Percentiles rank a stretch among this genome's conserved stretches.
phyloP scores from a whole-genome alignment of 345 rosid species.

The Camelina neglecta region DNA sequence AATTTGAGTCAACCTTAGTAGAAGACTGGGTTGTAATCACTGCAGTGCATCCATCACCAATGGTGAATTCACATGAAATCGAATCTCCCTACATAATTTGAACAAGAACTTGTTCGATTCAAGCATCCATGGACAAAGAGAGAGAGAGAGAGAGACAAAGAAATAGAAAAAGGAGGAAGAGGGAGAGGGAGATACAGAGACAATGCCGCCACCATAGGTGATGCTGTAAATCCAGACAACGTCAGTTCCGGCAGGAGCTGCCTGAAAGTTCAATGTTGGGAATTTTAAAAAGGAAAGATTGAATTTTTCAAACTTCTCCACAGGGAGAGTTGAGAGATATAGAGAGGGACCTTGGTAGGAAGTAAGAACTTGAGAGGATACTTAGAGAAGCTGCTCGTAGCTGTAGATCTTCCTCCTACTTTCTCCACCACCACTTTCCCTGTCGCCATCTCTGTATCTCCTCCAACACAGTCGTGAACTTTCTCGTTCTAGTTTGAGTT shows the following conservation, averaged over 20 bases:
- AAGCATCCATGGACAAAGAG: background rate
- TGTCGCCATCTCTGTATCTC: constrained; percentile 47
- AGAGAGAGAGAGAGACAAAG: background rate
- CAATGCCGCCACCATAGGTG: constrained; percentile 95
- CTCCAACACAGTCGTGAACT: background rate
- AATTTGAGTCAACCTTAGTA: constrained; percentile 62
- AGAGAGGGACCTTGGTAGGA: constrained; percentile 63
- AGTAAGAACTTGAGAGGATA: constrained; percentile 93
- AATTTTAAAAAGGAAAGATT: background rate
- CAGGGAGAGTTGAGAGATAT: background rate
- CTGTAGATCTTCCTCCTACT: constrained; percentile 72
- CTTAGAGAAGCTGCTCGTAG: constrained; percentile 73
- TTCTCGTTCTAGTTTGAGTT: background rate
- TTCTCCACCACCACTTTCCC: constrained; percentile 74
- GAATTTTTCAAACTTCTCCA: background rate
- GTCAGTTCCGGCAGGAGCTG: constrained; percentile 70
- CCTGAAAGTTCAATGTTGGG: constrained; percentile 53
- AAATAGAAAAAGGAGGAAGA: background rate
- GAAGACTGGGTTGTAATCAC: constrained; percentile 91
- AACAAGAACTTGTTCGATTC: constrained; percentile 10
- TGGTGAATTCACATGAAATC: constrained; percentile 64
- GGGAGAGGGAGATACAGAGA: constrained; percentile 59
- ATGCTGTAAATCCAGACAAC: constrained; percentile 88
- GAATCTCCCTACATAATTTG: constrained; percentile 51
- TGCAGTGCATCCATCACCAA: constrained; percentile 75